Percentiles rank a stretch among this genome's conserved stretches.
Evolutionary conservation across 2,329 filamentous ascomycete species (phyloP).

Genomic region (Chalaropsis thielavioides): DNA sequence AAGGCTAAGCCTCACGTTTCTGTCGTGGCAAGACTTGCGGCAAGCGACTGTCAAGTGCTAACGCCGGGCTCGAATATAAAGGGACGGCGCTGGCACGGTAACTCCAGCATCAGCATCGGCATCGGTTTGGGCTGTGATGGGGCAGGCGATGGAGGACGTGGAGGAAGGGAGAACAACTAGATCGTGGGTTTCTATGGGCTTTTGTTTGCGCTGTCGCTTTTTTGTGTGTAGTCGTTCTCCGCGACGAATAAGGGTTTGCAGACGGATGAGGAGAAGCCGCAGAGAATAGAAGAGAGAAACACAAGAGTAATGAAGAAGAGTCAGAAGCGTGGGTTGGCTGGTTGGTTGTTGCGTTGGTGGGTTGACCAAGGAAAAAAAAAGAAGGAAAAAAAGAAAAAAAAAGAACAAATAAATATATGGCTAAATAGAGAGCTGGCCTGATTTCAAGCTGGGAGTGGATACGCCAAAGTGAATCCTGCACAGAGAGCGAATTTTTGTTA

Average conservation of each 20-base stretch:
- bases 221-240: not conserved
- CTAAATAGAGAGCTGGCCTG: not conserved
- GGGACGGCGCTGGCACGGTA: slow-evolving; percentile 14
- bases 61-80: slow-evolving; percentile 15
- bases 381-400: not conserved
- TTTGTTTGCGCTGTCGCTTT: too few species aligned
- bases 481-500: not conserved
- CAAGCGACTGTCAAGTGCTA: slow-evolving; percentile 14
- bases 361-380: not conserved
- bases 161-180: not conserved
- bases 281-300: not conserved
- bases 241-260: not conserved
- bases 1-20: not conserved
- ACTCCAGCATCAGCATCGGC: slow-evolving; percentile 17
- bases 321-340: not conserved
- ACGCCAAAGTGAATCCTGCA: not conserved
- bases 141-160: not conserved
- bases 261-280: not conserved
- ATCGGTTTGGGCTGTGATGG: not conserved
- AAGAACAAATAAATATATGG: not conserved
- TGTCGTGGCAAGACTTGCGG: not conserved
- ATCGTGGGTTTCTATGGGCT: not conserved
- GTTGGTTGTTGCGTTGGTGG: not conserved
- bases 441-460: not conserved
- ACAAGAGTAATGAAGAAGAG: not conserved